Evolutionary conservation across 495 filamentous ascomycete species (phyloP), one percentile per base, ranked within the genome.

Genomic region (Aspergillus affinis): DNA sequence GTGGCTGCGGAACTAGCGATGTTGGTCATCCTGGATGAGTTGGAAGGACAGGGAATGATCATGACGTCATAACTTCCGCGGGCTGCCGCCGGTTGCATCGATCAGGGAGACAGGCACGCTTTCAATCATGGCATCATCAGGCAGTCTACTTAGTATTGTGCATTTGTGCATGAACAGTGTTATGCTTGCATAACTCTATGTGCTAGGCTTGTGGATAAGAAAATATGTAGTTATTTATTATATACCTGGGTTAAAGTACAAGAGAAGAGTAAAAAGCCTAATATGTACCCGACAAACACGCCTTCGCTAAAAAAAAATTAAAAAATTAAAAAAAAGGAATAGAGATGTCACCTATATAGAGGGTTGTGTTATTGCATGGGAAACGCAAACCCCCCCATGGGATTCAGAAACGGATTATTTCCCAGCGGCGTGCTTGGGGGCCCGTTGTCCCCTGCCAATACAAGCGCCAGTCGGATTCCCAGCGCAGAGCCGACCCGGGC

Each of bases 391-490:
- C 45, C 8, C 18, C 53, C 52, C 48, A 57, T 41, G 4, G 41
- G 20, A 8, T 27, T 20, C 8, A n/a, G 5, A 19, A 53, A 48
- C 36, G 18, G 54, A 19, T 46, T 48, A 15, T 30, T 9, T 26
- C 48, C 50, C 8, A 29, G 58, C 13, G 48, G 13, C 26, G 26
- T 8, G 12, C 21, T 18, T 19, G 4, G 30, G 26, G 30, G 18
- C 9, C 49, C 41, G 19, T 47, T 62, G 21, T 68, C 78, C 48
- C 72, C 63, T 13, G 70, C 76, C 36, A 80, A 59, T 6, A 70
- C 63, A 53, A 72, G 51, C 6, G 77, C 77, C 44, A 80, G 53
- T 55, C 71, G 72, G 45, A 80, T 78, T 8, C 77, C 76, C 8
- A 74, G 59, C 15, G 58, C 67, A 2, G 70, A 71, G 6, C 76